Evolutionary conservation across 805 yeast genomes (phyloP).

Genomic region (Torulaspora gathmanii): DNA sequence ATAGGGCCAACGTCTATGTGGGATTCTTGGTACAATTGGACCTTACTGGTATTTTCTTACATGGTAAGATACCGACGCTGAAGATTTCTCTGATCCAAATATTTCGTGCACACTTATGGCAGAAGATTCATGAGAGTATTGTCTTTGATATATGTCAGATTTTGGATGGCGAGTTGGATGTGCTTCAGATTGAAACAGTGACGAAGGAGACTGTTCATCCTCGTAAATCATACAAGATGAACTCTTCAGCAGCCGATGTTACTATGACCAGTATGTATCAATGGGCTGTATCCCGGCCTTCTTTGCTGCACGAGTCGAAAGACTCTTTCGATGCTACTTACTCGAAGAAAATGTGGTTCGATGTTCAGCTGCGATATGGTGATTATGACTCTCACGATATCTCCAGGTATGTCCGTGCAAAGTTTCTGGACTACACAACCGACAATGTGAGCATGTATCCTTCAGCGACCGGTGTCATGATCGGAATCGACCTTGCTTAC

Average conservation of each 20-base stretch:
- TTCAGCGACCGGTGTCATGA: slow-evolving; percentile 84
- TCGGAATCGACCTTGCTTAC: slow-evolving; percentile 90
- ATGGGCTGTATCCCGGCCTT: slow-evolving; percentile 83
- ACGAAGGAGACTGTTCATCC: slow-evolving; percentile 94
- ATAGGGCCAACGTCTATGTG: slow-evolving; percentile 95
- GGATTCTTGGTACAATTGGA: slow-evolving; percentile 96
- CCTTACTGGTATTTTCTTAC: slow-evolving; percentile 92
- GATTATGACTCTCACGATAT: slow-evolving; percentile 98
- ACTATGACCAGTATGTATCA: slow-evolving; percentile 66
- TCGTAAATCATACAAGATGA: slow-evolving; percentile 94
- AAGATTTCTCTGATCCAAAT: slow-evolving; percentile 94
- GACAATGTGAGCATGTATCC: slow-evolving; percentile 86
- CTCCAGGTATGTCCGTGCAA: slow-evolving; percentile 87
- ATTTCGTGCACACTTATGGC: slow-evolving; percentile 98
- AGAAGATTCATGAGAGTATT: slow-evolving; percentile 92
- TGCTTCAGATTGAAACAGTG: slow-evolving; percentile 75
- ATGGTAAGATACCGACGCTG: slow-evolving; percentile 95
- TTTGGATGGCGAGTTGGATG: slow-evolving; percentile 79
- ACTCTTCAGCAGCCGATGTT: slow-evolving; percentile 90
- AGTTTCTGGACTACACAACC: slow-evolving; percentile 86
- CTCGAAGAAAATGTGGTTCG: slow-evolving; percentile 82
- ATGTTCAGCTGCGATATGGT: slow-evolving; percentile 91
- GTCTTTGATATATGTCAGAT: slow-evolving; percentile 93
- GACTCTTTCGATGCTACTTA: slow-evolving; percentile 57
- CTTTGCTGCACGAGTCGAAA: slow-evolving; percentile 65